Conservation (phyloP, 345 rosid genomes). For the Salix suchowensis region DNA sequence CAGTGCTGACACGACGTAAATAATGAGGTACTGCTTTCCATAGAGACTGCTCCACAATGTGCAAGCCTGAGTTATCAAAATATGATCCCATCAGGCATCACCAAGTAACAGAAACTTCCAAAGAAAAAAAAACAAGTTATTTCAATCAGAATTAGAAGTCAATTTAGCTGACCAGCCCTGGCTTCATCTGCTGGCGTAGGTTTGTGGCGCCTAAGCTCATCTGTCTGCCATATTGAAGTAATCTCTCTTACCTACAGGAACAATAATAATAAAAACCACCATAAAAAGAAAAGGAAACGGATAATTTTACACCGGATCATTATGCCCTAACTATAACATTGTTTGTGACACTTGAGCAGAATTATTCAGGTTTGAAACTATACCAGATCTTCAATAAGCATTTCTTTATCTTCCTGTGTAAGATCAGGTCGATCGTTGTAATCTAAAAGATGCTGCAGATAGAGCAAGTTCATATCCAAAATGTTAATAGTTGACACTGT, state of each 20-base stretch:
- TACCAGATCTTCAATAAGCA: constrained; percentile 95
- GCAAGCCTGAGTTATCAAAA: constrained; percentile 52
- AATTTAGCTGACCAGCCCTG: constrained; percentile 61
- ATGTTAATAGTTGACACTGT: background rate
- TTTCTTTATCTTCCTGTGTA: constrained; percentile 85
- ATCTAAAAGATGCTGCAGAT: constrained; percentile 78
- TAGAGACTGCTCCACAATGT: constrained; percentile 95
- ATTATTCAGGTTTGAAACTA: constrained; percentile 4
- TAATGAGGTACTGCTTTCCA: constrained; percentile 95
- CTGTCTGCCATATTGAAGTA: constrained; percentile 91
- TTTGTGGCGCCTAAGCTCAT: constrained; percentile 91
- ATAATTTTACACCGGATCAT: background rate
- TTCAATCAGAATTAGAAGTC: constrained; percentile 2
- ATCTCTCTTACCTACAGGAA: constrained; percentile 74
- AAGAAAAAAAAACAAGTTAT: constrained; percentile 1
- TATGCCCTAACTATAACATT: background rate
- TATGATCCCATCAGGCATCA: background rate
- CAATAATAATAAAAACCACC: constrained; percentile 11
- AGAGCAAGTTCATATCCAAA: constrained; percentile 12
- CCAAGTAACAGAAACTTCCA: background rate
- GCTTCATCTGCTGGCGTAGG: constrained; percentile 97
- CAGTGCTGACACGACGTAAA: constrained; percentile 85
- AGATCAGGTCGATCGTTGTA: constrained; percentile 85
- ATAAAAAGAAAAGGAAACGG: background rate
- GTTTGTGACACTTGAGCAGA: background rate